Percentiles rank a stretch among this genome's conserved stretches.
Evolutionary conservation across 345 rosid species (phyloP).

Genomic region (Psidium friedrichsthalianum): DNA sequence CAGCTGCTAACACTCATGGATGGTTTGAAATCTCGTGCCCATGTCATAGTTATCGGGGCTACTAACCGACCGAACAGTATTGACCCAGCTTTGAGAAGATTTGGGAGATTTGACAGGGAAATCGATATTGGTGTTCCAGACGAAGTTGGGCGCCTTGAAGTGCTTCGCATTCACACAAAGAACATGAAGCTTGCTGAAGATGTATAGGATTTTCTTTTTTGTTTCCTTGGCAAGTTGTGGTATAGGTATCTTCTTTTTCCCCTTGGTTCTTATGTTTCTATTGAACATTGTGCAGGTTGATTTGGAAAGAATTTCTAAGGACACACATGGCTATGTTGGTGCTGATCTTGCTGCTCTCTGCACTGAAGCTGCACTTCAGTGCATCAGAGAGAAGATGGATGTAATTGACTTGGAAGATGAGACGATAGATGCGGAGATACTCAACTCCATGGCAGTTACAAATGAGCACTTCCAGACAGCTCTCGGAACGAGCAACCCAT

Average conservation of each 20-base stretch:
- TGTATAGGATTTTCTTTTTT: constrained; percentile 19
- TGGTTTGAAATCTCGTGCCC: constrained; percentile 82
- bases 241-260: not conserved
- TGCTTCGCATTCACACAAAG: constrained; percentile 93
- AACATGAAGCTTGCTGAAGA: constrained; percentile 97
- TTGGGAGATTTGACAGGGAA: constrained; percentile 92
- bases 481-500: constrained; percentile 14
- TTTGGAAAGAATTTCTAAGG: constrained; percentile 77
- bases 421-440: constrained; percentile 82
- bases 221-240: not conserved
- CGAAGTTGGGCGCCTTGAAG: constrained; percentile 98
- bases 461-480: constrained; percentile 92
- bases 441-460: constrained; percentile 85
- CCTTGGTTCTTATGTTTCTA: not conserved
- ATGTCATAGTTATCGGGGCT: constrained; percentile 94
- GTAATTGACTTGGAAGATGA: constrained; percentile 98
- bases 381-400: constrained; percentile 97
- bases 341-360: constrained; percentile 97
- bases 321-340: constrained; percentile 97
- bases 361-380: constrained; percentile 96
- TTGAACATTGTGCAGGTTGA: constrained; percentile 47
- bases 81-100: constrained; percentile 90
- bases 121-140: constrained; percentile 96
- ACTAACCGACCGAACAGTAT: constrained; percentile 98
- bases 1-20: constrained; percentile 96